A percentile compares a stretch with the other conserved stretches of the same genome.
Conservation (phyloP, 78 protist species). For the Polysphondylium violaceum region DNA sequence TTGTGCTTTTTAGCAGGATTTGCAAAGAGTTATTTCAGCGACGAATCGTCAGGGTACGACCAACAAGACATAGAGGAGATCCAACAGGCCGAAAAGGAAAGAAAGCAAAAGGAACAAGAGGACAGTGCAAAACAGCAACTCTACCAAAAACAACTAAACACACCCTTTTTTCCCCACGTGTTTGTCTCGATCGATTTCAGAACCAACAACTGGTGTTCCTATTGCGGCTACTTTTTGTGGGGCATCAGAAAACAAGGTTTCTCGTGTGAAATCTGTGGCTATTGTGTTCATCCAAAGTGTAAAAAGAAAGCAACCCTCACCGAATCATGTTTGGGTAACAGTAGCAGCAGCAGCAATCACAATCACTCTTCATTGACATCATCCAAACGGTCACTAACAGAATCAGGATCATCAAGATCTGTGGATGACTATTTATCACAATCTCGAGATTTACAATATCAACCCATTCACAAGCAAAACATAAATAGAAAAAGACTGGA, state of each 20-base stretch:
- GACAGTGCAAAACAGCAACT: background rate
- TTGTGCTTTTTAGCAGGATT: conserved; percentile 28
- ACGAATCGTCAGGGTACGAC: too few species aligned
- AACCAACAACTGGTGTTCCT: conserved; percentile 47
- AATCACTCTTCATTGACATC: background rate
- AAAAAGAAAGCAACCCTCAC: conserved; percentile 57
- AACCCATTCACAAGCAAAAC: conserved; percentile 10
- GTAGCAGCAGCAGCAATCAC: background rate
- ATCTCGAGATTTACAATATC: background rate
- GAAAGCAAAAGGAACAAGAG: background rate
- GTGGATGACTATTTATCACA: background rate
- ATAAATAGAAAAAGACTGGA: conserved; percentile 69
- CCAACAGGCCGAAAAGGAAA: background rate
- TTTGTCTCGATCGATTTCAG: conserved; percentile 55
- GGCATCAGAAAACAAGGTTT: conserved; percentile 60
- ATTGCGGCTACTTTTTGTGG: conserved; percentile 49
- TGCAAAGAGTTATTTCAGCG: background rate
- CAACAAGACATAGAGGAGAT: background rate
- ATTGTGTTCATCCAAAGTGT: conserved; percentile 62
- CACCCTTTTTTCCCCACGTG: conserved; percentile 63
- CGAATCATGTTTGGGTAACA: conserved; percentile 23
- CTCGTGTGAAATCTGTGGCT: conserved; percentile 62
- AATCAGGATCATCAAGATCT: background rate
- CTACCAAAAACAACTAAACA: background rate
- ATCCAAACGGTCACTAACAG: background rate